Conservation (phyloP, 306 rosid genomes). For the Vigna reflexopilosa region DNA sequence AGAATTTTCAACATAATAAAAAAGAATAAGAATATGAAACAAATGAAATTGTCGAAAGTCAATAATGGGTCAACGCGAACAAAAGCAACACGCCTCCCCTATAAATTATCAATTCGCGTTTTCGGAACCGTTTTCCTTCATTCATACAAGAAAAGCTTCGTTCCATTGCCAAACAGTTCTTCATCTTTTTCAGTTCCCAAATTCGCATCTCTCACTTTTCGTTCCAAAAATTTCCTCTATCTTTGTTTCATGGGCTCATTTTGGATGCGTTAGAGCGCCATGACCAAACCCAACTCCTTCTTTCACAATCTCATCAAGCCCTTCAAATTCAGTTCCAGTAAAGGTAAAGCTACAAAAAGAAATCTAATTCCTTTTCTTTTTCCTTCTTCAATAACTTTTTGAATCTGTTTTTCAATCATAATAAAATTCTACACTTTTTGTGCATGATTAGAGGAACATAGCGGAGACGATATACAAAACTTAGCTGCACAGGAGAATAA, state of each 20-base stretch:
- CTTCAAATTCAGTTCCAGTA: conserved; percentile 54
- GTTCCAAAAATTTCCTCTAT: not conserved
- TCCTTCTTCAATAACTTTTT: not conserved
- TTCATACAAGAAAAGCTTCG: not conserved
- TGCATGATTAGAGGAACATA: conserved; percentile 46
- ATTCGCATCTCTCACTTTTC: not conserved
- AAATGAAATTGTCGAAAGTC: not conserved
- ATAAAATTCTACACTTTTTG: not conserved
- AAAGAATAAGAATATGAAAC: not conserved
- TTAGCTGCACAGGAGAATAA: conserved; percentile 75
- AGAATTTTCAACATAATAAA: too few relatives aligned
- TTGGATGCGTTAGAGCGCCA: conserved; percentile 39
- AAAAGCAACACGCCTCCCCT: not conserved
- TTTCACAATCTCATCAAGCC: conserved; percentile 53
- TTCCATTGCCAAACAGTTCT: not conserved
- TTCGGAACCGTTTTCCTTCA: too few relatives aligned
- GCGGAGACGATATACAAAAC: conserved; percentile 65
- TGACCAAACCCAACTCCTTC: conserved; percentile 62
- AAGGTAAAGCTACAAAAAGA: conserved; percentile 39
- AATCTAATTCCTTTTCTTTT: conserved; percentile 31
- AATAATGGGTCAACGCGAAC: not conserved
- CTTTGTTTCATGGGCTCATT: conserved; percentile 49
- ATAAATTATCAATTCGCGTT: not conserved
- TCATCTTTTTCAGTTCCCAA: conserved; percentile 2
- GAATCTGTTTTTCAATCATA: not conserved